Percentiles rank a stretch among this genome's conserved stretches.
These are phyloP conservation scores for Neonectria neomacrospora DNA, from an alignment of 2,329 filamentous ascomycete species.

Conservation along the genomic window DNA sequence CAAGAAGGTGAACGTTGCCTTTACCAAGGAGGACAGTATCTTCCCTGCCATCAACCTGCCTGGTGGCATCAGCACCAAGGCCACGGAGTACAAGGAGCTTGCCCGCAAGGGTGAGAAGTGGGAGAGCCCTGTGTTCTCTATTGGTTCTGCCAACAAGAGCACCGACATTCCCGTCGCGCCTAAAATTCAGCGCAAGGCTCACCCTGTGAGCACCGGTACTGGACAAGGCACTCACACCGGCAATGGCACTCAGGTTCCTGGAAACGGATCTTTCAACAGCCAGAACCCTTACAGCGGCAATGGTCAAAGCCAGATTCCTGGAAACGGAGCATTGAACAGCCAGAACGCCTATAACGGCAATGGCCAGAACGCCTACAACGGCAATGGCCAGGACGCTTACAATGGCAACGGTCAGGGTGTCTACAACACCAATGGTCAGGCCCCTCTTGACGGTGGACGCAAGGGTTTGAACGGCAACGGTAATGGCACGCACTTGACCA, in stretches of 20 bases:
- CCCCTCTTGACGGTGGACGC: not conserved
- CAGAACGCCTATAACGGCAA: too few relatives aligned
- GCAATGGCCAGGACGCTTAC: slow-evolving; percentile 4
- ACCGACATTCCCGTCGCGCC: slow-evolving; percentile 74
- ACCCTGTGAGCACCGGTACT: slow-evolving; percentile 31
- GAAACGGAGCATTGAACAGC: not conserved
- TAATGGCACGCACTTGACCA: slow-evolving; percentile 27
- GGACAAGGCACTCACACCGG: slow-evolving; percentile 25
- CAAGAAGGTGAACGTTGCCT: slow-evolving; percentile 70
- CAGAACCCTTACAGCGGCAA: too few relatives aligned
- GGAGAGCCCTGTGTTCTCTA: slow-evolving; percentile 93
- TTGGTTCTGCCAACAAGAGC: slow-evolving; percentile 81
- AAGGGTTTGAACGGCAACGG: slow-evolving; percentile 26
- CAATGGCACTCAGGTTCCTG: slow-evolving; percentile 11
- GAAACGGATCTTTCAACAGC: not conserved
- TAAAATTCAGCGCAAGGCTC: slow-evolving; percentile 59
- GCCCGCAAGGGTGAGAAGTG: slow-evolving; percentile 90
- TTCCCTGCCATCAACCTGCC: slow-evolving; percentile 90
- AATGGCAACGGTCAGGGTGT: slow-evolving; percentile 32
- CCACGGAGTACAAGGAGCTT: slow-evolving; percentile 90
- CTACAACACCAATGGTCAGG: not conserved
- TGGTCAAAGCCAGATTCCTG: too few relatives aligned
- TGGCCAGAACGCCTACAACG: not conserved
- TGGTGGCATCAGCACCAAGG: slow-evolving; percentile 87
- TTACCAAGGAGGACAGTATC: slow-evolving; percentile 82